Conservation (phyloP, 768 basidiomycete genomes). For the Lactifluus pinguis region DNA sequence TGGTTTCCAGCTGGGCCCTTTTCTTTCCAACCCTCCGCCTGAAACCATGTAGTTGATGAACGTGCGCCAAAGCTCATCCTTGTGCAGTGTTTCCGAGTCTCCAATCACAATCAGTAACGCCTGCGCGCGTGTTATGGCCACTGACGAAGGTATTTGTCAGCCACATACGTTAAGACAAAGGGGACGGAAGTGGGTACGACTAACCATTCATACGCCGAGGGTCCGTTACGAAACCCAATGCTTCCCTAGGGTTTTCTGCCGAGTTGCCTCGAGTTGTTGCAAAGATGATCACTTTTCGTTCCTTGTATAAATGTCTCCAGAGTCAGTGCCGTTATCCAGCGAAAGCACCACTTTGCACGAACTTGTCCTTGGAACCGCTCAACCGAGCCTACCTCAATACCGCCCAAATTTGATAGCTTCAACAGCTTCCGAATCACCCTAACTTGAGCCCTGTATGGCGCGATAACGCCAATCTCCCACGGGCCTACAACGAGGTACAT, state of each 20-base stretch:
- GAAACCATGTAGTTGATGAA: constrained; percentile 50
- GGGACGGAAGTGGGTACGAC: background rate
- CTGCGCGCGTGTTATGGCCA: constrained; percentile 59
- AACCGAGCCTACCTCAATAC: constrained; percentile 30
- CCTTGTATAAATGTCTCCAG: constrained; percentile 19
- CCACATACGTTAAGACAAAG: background rate
- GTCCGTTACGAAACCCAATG: constrained; percentile 31
- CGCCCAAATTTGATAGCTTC: constrained; percentile 6
- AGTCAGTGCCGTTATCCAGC: background rate
- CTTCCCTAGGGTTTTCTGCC: constrained; percentile 11
- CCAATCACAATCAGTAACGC: constrained; percentile 56
- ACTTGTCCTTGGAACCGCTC: constrained; percentile 38
- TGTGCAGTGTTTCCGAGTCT: constrained; percentile 45
- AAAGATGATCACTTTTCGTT: constrained; percentile 31
- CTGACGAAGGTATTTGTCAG: constrained; percentile 25
- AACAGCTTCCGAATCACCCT: constrained; percentile 27
- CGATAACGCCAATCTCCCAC: constrained; percentile 31
- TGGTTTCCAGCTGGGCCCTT: constrained; percentile 31
- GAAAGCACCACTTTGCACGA: background rate
- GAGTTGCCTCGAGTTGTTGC: constrained; percentile 30
- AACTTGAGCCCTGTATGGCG: constrained; percentile 33
- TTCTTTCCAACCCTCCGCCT: constrained; percentile 46
- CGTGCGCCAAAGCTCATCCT: constrained; percentile 50
- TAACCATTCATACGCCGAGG: constrained; percentile 33
- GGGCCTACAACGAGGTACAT: constrained; percentile 16